Base-by-base conservation (phyloP, 352 stramenopile genomes). In the Globisporangium cylindrosporum region DNA sequence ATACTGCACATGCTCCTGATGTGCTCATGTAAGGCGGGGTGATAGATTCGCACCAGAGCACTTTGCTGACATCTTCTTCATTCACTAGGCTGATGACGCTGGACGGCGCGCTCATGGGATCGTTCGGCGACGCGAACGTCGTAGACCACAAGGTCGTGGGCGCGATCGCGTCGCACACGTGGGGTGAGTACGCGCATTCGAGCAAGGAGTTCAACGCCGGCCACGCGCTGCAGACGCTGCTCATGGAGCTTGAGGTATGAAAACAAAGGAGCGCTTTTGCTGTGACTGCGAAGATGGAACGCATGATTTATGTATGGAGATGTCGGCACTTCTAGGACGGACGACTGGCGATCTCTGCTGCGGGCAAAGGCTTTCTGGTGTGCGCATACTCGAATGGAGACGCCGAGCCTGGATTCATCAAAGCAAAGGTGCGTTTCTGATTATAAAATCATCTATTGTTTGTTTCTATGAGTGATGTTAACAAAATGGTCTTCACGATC, bases 81-180 rank as follows among this genome's bases (percentile, higher is more conserved):
- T 41, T 22, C 24, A 4, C 9, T 65, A 94, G 87, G 77, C 75
- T 96, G 18, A 82, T 92, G 86, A 96, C 88, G 36, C 71, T 94
- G 36, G 88, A 96, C 56, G 88, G 88, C 22, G 85, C 88, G n/a
- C 76, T 96, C 59, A 88, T 96, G 67, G 84, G 88, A 10, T 86
- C 86, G 12, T 85, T 92, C 9, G 86, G 88, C 6, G 71, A 79
- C 59, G 79, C 67, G 59, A 81, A 84, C 7, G 60, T 63, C 25
- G 76, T 91, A 22, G 89, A 96, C 61, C 79, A 91, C 74, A 96
- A 96, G 59, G 89, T 96, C 41, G 82, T 96, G 54, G 89, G 86
- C 54, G 89, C 89, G 25, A 94, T 96, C 65, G 85, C 85, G 14
- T 81, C 89, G 32, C 86, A 96, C 72, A 93, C 87, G 38, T 96